A percentile compares a stretch with the other conserved stretches of the same genome.
These are phyloP conservation scores for Amaranthus hypochondriacus DNA, from an alignment of 148 eudicot species.

Conservation along the genomic window DNA sequence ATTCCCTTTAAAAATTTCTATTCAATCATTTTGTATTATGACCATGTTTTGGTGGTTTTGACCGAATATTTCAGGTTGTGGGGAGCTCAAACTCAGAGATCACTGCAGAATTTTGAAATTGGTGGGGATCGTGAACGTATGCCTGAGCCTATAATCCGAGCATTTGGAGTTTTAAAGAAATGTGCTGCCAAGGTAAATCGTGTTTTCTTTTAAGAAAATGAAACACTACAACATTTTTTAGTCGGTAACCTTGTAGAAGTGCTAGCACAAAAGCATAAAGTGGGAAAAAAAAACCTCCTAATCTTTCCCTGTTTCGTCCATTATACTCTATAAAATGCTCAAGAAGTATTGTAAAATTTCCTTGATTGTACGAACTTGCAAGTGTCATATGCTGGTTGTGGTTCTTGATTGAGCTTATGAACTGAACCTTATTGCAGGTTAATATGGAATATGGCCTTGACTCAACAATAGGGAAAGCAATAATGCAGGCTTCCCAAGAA, in stretches of 20 bases:
- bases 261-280: background rate
- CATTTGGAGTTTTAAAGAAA: constrained; percentile 88
- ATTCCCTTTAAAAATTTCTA: background rate
- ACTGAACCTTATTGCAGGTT: constrained; percentile 45
- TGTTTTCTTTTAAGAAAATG: background rate
- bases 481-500: constrained; percentile 97
- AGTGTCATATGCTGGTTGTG: background rate
- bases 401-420: constrained; percentile 10
- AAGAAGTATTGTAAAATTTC: background rate
- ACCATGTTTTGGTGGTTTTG: constrained; percentile 1
- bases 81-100: constrained; percentile 99
- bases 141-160: constrained; percentile 94
- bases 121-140: constrained; percentile 96
- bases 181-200: constrained; percentile 83
- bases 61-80: constrained; percentile 53
- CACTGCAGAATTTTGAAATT: constrained; percentile 92
- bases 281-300: background rate
- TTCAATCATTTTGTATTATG: background rate
- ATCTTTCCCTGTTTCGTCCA: background rate
- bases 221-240: background rate
- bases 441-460: constrained; percentile 98
- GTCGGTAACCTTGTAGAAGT: background rate
- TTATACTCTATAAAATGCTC: too few species aligned
- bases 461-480: constrained; percentile 83
- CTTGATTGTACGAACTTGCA: background rate